Evolutionary conservation across 1,284 basidiomycete genomes (phyloP).

Genomic region (Austroboletus novae-zelandiae): DNA sequence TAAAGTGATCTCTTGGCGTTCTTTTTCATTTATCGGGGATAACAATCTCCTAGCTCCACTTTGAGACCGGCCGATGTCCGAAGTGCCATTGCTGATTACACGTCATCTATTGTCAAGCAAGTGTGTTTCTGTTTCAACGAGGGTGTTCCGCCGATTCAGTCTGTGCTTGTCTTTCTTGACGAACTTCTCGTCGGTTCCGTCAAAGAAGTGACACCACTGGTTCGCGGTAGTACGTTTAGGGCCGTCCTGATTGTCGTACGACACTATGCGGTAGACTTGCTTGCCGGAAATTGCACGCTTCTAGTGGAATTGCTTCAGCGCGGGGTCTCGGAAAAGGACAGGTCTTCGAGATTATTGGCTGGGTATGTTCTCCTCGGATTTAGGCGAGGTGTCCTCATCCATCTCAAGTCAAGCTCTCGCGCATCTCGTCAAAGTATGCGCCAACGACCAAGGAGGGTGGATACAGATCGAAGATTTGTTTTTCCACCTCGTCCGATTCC

Average conservation of each 20-base stretch:
- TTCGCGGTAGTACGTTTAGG: slow-evolving; percentile 46
- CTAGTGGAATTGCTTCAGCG: slow-evolving; percentile 40
- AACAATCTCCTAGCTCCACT: not conserved
- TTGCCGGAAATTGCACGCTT: slow-evolving; percentile 31
- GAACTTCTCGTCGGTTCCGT: slow-evolving; percentile 47
- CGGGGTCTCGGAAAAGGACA: slow-evolving; percentile 52
- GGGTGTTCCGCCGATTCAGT: slow-evolving; percentile 27
- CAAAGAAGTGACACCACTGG: slow-evolving; percentile 42
- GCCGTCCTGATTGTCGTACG: slow-evolving; percentile 45
- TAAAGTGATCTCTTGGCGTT: slow-evolving; percentile 16
- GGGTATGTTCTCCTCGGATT: slow-evolving; percentile 47
- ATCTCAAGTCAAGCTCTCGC: slow-evolving; percentile 45
- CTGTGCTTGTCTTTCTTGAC: slow-evolving; percentile 15
- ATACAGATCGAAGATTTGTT: slow-evolving; percentile 44
- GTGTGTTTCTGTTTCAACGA: slow-evolving; percentile 8
- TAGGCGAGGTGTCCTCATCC: slow-evolving; percentile 9
- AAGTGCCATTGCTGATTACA: slow-evolving; percentile 25
- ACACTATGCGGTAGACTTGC: slow-evolving; percentile 42
- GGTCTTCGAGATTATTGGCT: slow-evolving; percentile 60
- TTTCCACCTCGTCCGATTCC: slow-evolving; percentile 45
- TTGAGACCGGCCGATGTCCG: slow-evolving; percentile 19
- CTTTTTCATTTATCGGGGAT: slow-evolving; percentile 6
- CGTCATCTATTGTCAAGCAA: slow-evolving; percentile 13
- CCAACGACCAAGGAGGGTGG: slow-evolving; percentile 26
- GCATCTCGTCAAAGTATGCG: slow-evolving; percentile 46